phyloP scores from a whole-genome alignment of 2,329 filamentous ascomycete genomes.

The Fusarium agapanthi region DNA sequence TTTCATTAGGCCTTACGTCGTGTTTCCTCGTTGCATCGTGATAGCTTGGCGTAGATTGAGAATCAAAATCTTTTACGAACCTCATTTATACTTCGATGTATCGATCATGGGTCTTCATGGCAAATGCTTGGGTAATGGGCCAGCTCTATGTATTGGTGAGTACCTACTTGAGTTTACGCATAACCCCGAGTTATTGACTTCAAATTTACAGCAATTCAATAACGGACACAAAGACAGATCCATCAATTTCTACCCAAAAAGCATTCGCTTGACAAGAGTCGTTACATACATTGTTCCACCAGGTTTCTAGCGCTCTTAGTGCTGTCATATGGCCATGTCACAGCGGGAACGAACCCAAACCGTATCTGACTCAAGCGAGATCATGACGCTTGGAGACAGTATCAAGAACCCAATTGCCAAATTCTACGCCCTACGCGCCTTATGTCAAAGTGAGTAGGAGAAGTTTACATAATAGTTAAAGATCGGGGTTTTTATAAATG shows the following conservation, averaged over 20 bases:
- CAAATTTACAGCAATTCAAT: background rate
- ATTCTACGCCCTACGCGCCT: background rate
- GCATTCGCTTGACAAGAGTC: background rate
- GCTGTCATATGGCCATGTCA: background rate
- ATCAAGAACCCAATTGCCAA: background rate
- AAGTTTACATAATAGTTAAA: background rate
- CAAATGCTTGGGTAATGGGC: background rate
- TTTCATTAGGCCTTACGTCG: background rate
- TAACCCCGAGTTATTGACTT: background rate
- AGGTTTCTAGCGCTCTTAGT: background rate
- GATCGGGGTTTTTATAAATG: background rate
- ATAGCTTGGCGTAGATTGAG: background rate
- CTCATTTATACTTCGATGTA: background rate
- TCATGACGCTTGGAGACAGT: background rate
- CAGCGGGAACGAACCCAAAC: background rate
- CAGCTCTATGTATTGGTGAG: background rate
- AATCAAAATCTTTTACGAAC: background rate
- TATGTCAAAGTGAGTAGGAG: background rate
- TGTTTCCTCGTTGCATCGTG: background rate
- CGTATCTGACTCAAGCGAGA: background rate
- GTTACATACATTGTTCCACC: background rate
- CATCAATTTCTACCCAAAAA: background rate
- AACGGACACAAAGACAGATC: background rate
- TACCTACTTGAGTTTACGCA: background rate
- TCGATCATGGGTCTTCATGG: background rate